Conservation (phyloP, 2,329 filamentous ascomycete species). For the Fusarium sp. region DNA sequence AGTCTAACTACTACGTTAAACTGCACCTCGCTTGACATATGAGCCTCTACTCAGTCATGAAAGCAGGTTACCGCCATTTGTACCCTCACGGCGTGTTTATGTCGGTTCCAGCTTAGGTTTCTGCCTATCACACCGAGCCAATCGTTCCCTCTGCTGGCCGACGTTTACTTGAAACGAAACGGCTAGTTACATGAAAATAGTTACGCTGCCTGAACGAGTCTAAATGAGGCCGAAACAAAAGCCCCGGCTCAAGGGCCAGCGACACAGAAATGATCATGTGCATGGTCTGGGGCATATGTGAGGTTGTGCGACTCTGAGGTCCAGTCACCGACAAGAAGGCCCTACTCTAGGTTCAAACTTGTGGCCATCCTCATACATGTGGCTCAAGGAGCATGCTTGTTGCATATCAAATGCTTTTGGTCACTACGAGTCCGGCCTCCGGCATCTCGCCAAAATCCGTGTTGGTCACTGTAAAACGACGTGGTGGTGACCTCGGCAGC, state of each 20-base stretch:
- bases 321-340: constrained; percentile 6
- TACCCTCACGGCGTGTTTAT: neutral
- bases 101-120: neutral
- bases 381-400: neutral
- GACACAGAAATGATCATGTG: constrained; percentile 6
- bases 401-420: neutral
- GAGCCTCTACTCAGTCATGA: neutral
- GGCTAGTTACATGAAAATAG: constrained; percentile 14
- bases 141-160: constrained; percentile 1
- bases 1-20: neutral
- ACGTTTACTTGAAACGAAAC: constrained; percentile 18
- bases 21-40: neutral
- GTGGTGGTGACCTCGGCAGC: neutral
- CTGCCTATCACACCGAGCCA: neutral
- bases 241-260: neutral
- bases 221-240: constrained; percentile 26
- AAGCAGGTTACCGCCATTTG: neutral
- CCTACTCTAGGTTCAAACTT: neutral
- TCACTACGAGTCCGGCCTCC: neutral
- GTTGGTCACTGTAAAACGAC: neutral
- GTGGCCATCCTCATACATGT: constrained; percentile 13
- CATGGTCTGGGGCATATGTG: constrained; percentile 1
- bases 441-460: neutral
- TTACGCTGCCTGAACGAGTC: neutral
- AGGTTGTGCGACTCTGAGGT: constrained; percentile 4